Evolutionary conservation across 2,329 filamentous ascomycete species (phyloP).

Genomic region (Coniosporium tulheliwenetii): DNA sequence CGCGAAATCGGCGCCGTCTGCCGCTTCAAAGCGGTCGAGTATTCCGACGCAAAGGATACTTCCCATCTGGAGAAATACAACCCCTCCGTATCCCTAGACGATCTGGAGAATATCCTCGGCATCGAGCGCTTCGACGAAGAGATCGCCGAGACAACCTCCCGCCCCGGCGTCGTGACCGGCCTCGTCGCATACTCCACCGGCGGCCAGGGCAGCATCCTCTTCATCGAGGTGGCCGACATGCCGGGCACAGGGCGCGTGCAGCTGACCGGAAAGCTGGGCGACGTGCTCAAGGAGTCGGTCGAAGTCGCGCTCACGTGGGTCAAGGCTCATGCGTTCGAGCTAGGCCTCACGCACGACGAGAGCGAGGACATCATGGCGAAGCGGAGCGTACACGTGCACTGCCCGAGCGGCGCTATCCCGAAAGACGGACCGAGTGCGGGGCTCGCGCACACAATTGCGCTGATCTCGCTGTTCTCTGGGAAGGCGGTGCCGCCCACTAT

Average conservation of each 20-base stretch:
- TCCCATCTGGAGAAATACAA: conserved; percentile 53
- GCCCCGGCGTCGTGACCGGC: conserved; percentile 87
- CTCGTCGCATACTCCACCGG: conserved; percentile 89
- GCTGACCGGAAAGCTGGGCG: conserved; percentile 88
- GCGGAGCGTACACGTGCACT: conserved; percentile 89
- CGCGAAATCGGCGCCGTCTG: conserved; percentile 91
- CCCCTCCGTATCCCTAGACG: conserved; percentile 55
- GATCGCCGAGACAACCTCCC: conserved; percentile 66
- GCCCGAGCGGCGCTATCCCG: conserved; percentile 83
- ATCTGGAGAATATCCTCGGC: conserved; percentile 81
- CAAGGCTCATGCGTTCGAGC: conserved; percentile 83
- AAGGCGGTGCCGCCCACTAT: conserved; percentile 79
- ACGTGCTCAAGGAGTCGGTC: conserved; percentile 92
- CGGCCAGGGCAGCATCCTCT: conserved; percentile 87
- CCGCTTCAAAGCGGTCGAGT: conserved; percentile 89
- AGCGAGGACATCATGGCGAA: conserved; percentile 92
- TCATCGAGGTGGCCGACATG: conserved; percentile 98
- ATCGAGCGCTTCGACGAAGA: conserved; percentile 93
- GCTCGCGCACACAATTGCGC: conserved; percentile 81
- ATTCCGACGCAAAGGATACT: conserved; percentile 72
- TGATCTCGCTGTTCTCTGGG: conserved; percentile 78
- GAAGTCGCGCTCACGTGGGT: conserved; percentile 96
- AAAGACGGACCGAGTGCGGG: conserved; percentile 80
- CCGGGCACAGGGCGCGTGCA: conserved; percentile 84
- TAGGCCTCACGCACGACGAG: conserved; percentile 67